A percentile compares a stretch with the other conserved stretches of the same genome.
phyloP scores from a whole-genome alignment of 2,329 filamentous ascomycete genomes.

The Phialophora chinensis region DNA sequence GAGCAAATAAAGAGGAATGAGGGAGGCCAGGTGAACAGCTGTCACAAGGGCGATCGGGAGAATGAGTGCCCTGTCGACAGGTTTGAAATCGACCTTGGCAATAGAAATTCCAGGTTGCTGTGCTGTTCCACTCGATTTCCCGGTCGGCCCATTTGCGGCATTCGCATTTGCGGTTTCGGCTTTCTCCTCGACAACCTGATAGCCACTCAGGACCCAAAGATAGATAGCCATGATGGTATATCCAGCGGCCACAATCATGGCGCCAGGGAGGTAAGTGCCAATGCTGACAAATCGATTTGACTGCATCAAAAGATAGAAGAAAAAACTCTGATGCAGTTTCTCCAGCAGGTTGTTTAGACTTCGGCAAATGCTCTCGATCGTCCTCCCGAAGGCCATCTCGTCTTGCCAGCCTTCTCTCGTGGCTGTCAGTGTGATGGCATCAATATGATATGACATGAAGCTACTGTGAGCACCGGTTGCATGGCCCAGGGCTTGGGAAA shows the following conservation, averaged over 20 bases:
- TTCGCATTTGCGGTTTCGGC: background rate
- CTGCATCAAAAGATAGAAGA: slow-evolving; percentile 96
- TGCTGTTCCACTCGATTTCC: slow-evolving; percentile 22
- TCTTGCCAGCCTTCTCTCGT: slow-evolving; percentile 94
- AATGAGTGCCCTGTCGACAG: slow-evolving; percentile 49
- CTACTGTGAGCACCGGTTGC: slow-evolving; percentile 90
- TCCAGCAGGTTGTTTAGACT: slow-evolving; percentile 96
- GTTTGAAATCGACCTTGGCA: slow-evolving; percentile 35
- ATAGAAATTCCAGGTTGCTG: slow-evolving; percentile 11
- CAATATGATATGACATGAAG: slow-evolving; percentile 97
- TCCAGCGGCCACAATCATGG: slow-evolving; percentile 94
- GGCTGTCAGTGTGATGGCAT: slow-evolving; percentile 90
- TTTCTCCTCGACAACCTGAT: slow-evolving; percentile 45
- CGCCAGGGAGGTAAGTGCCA: slow-evolving; percentile 92
- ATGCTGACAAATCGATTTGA: slow-evolving; percentile 95
- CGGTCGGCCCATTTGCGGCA: slow-evolving; percentile 41
- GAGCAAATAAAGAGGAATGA: slow-evolving; percentile 84
- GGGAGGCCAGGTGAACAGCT: slow-evolving; percentile 74
- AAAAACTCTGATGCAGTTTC: slow-evolving; percentile 97
- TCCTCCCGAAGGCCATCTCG: slow-evolving; percentile 91
- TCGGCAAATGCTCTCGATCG: slow-evolving; percentile 87
- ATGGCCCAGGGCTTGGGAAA: slow-evolving; percentile 86
- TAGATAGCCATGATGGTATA: slow-evolving; percentile 95
- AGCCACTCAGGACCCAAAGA: slow-evolving; percentile 89
- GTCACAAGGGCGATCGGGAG: slow-evolving; percentile 72